Conservation (phyloP, 768 basidiomycete genomes). For the Termitomyces sp. region DNA sequence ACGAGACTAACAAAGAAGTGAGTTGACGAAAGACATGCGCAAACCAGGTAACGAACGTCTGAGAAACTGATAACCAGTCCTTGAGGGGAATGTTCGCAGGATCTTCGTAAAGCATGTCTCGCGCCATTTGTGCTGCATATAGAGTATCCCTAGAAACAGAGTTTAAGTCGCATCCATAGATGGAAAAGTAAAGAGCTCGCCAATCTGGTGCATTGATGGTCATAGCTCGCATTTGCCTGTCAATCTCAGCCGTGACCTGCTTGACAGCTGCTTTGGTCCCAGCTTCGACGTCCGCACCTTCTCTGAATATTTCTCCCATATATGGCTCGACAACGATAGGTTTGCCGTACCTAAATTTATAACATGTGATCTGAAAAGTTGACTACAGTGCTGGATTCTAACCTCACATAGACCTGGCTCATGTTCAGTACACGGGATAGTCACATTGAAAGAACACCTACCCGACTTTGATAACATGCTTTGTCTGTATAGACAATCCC, state of each 20-base stretch:
- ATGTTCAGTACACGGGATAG: background rate
- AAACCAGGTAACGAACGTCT: background rate
- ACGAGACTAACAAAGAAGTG: background rate
- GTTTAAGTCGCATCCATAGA: background rate
- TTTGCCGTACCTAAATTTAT: background rate
- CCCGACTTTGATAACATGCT: constrained; percentile 16
- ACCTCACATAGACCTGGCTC: background rate
- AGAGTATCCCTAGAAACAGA: background rate
- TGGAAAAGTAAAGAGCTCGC: background rate
- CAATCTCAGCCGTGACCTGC: background rate
- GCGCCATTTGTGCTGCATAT: background rate
- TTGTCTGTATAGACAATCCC: constrained; percentile 70
- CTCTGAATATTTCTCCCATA: background rate
- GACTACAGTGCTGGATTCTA: background rate
- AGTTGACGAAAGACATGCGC: background rate
- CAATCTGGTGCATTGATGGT: background rate
- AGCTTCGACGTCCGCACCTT: background rate
- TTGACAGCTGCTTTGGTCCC: background rate
- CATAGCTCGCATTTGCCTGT: background rate
- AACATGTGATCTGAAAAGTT: background rate
- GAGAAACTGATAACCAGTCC: background rate
- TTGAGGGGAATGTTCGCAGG: background rate
- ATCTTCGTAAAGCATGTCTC: background rate
- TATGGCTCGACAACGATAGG: background rate
- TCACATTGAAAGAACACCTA: background rate